These are phyloP conservation scores for Pichia sp. DNA, from an alignment of 1,139 yeast genomes.

Conservation along the genomic window DNA sequence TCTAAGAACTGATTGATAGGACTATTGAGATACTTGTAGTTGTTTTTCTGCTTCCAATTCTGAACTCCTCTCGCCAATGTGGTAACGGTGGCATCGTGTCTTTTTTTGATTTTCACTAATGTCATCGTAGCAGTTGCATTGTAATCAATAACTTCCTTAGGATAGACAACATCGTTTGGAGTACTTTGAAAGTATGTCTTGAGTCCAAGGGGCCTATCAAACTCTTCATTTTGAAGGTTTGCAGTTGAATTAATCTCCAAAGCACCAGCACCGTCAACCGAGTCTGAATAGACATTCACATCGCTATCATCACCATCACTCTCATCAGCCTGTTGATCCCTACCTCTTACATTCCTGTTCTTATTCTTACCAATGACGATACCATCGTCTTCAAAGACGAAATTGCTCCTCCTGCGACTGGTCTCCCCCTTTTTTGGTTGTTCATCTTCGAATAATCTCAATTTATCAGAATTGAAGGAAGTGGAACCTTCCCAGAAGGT, in stretches of 20 bases:
- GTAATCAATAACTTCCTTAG: constrained; percentile 67
- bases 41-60: constrained; percentile 69
- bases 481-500: constrained; percentile 3
- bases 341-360: constrained; percentile 9
- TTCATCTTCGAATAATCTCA: neutral
- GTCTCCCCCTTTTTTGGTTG: neutral
- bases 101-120: constrained; percentile 61
- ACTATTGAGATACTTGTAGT: constrained; percentile 45
- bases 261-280: neutral
- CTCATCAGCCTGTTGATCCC: neutral
- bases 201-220: constrained; percentile 11
- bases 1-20: constrained; percentile 73
- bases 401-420: constrained; percentile 1
- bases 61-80: constrained; percentile 91
- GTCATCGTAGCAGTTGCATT: constrained; percentile 62
- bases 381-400: constrained; percentile 41
- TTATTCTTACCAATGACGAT: constrained; percentile 32
- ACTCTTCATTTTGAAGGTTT: neutral
- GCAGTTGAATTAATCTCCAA: no score
- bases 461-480: neutral
- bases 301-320: neutral
- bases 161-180: constrained; percentile 39
- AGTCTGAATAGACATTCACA: neutral
- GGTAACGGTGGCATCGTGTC: constrained; percentile 92
- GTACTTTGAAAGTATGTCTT: constrained; percentile 58